Evolutionary conservation across 2,329 filamentous ascomycete genomes (phyloP).

Genomic region (Pseudocercospora musae): DNA sequence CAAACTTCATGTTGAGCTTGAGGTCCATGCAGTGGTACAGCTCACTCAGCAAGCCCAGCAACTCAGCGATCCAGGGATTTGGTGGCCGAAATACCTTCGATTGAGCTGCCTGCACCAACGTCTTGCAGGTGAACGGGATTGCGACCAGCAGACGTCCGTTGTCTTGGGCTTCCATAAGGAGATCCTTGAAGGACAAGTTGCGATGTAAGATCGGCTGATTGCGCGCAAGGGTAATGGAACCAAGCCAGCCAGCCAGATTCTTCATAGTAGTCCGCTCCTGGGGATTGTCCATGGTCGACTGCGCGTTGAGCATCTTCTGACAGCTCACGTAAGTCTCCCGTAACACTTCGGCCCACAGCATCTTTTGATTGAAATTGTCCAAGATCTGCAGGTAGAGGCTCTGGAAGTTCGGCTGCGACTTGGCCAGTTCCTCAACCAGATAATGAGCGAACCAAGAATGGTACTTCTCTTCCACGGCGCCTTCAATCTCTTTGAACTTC

Average conservation of each 20-base stretch:
- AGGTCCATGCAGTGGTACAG: conserved; percentile 89
- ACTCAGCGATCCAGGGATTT: conserved; percentile 98
- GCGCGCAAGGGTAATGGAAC: conserved; percentile 84
- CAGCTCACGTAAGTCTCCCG: conserved; percentile 89
- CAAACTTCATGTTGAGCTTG: conserved; percentile 96
- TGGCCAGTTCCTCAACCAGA: conserved; percentile 91
- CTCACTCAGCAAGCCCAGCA: conserved; percentile 85
- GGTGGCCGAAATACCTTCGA: conserved; percentile 90
- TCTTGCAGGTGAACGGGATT: conserved; percentile 97
- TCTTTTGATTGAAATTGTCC: conserved; percentile 72
- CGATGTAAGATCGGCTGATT: conserved; percentile 94
- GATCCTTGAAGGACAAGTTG: conserved; percentile 94
- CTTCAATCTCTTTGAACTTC: conserved; percentile 78
- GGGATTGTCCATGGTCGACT: conserved; percentile 77
- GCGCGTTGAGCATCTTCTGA: conserved; percentile 82
- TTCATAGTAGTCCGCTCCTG: conserved; percentile 86
- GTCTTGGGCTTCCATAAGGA: conserved; percentile 89
- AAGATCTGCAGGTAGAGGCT: conserved; percentile 87
- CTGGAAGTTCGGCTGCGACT: conserved; percentile 96
- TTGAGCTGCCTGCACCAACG: conserved; percentile 75
- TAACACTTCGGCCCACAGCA: conserved; percentile 83
- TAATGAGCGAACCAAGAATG: conserved; percentile 97
- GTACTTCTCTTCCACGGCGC: conserved; percentile 73
- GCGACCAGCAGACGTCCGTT: conserved; percentile 87
- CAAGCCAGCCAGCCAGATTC: conserved; percentile 90